Conservation (phyloP, 2,329 filamentous ascomycete species). For the Rasamsonia emersonii region DNA sequence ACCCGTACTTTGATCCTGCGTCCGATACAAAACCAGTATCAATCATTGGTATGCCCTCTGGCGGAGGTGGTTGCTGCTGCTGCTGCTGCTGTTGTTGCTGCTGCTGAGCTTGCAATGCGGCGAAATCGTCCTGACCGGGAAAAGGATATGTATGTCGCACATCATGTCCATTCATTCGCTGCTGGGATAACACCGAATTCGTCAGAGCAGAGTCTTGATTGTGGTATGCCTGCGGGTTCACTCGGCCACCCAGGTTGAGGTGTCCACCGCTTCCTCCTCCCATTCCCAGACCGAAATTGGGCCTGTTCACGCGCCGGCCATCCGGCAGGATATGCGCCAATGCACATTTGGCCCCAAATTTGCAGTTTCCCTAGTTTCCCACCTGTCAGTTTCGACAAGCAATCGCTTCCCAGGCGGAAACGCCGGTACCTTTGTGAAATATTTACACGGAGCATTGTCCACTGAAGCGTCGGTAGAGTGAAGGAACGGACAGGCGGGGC, state of each 20-base stretch:
- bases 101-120: constrained; percentile 33
- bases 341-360: constrained; percentile 96
- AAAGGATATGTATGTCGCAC: constrained; percentile 34
- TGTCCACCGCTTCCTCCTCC: constrained; percentile 51
- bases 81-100: constrained; percentile 11
- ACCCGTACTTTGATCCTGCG: constrained; percentile 63
- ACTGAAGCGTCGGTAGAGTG: constrained; percentile 80
- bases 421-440: constrained; percentile 78
- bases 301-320: constrained; percentile 79
- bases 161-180: constrained; percentile 46
- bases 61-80: no score
- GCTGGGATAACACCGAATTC: constrained; percentile 59
- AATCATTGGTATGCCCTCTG: constrained; percentile 46
- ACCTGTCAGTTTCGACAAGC: background rate
- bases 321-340: constrained; percentile 93
- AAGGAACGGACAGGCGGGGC: constrained; percentile 90
- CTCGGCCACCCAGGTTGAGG: constrained; percentile 58
- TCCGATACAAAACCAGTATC: constrained; percentile 53
- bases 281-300: constrained; percentile 40
- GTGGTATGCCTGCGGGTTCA: constrained; percentile 55
- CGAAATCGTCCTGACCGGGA: constrained; percentile 35
- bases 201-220: constrained; percentile 65
- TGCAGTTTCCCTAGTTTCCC: constrained; percentile 93
- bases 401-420: background rate
- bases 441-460: constrained; percentile 89